These are phyloP conservation scores for Ananas comosus DNA, from an alignment of 176 grass and related monocot species.

Conservation along the genomic window DNA sequence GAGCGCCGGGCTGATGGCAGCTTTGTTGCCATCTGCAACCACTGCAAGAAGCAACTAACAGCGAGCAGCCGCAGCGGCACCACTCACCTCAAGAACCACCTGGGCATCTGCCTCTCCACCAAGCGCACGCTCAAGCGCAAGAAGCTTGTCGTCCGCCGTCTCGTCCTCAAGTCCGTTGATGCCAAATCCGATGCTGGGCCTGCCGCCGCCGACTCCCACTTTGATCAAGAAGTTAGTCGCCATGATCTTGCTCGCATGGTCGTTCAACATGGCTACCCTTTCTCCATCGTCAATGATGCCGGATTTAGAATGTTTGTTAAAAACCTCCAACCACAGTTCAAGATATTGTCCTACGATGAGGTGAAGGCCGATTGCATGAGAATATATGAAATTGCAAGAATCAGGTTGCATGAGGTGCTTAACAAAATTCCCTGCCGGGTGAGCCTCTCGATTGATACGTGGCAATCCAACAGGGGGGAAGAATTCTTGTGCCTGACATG, in stretches of 20 bases:
- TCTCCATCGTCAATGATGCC: slow-evolving; percentile 76
- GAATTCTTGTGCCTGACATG: slow-evolving; percentile 84
- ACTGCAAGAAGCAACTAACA: slow-evolving; percentile 99
- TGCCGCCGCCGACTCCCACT: slow-evolving; percentile 38
- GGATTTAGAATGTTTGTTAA: slow-evolving; percentile 82
- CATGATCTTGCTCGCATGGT: slow-evolving; percentile 79
- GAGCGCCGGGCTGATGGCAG: slow-evolving; percentile 66
- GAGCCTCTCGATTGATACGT: slow-evolving; percentile 80
- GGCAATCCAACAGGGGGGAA: slow-evolving; percentile 59
- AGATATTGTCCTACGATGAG: slow-evolving; percentile 61
- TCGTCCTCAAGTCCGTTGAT: slow-evolving; percentile 35
- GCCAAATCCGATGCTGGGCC: slow-evolving; percentile 36
- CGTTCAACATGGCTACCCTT: slow-evolving; percentile 85
- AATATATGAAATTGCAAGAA: slow-evolving; percentile 62
- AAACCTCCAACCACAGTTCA: slow-evolving; percentile 92
- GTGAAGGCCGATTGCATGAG: slow-evolving; percentile 87
- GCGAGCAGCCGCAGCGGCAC: slow-evolving; percentile 92
- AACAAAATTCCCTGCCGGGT: slow-evolving; percentile 47
- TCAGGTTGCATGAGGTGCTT: slow-evolving; percentile 60
- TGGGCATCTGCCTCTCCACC: slow-evolving; percentile 68
- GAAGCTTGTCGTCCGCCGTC: slow-evolving; percentile 81
- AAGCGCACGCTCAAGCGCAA: slow-evolving; percentile 54
- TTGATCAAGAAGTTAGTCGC: slow-evolving; percentile 79
- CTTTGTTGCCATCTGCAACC: slow-evolving; percentile 86
- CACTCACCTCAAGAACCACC: slow-evolving; percentile 84